Conservation (phyloP, 2,329 filamentous ascomycete genomes). For the Zymoseptoria tritici region DNA sequence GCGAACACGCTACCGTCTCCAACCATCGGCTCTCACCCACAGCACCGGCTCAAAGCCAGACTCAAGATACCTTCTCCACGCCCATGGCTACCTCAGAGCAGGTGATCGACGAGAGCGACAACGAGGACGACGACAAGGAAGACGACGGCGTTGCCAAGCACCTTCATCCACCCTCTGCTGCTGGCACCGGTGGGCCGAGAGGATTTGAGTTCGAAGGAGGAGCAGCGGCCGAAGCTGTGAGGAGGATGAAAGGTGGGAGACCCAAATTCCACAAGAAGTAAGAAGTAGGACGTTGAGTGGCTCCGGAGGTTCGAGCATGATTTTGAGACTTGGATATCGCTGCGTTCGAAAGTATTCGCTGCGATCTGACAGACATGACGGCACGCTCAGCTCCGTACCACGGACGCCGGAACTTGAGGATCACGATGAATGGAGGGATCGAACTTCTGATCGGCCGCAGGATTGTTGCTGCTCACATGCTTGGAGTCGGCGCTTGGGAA, state of each 20-base stretch:
- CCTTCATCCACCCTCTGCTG: not conserved
- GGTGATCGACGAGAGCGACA: not conserved
- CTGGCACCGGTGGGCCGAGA: not conserved
- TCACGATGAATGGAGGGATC: too few relatives aligned
- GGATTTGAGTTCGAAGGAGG: not conserved
- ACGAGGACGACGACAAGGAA: not conserved
- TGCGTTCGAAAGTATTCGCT: too few relatives aligned
- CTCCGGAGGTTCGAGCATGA: too few relatives aligned
- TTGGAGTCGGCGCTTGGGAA: too few relatives aligned
- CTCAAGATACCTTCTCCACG: not conserved
- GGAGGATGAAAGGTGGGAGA: not conserved
- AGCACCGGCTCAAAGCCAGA: not conserved
- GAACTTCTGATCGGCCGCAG: too few relatives aligned
- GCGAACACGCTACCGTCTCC: too few relatives aligned
- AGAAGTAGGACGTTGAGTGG: not conserved
- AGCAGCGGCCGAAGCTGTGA: not conserved
- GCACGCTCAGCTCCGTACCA: too few relatives aligned
- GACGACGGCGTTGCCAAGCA: not conserved
- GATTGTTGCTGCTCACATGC: too few relatives aligned
- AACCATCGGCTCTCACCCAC: too few relatives aligned
- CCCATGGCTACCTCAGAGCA: not conserved
- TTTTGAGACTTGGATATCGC: too few relatives aligned
- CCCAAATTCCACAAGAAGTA: not conserved
- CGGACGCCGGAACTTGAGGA: too few relatives aligned
- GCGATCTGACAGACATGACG: too few relatives aligned